phyloP scores from a whole-genome alignment of 2,329 filamentous ascomycete genomes.

The Fusarium dlaminii region DNA sequence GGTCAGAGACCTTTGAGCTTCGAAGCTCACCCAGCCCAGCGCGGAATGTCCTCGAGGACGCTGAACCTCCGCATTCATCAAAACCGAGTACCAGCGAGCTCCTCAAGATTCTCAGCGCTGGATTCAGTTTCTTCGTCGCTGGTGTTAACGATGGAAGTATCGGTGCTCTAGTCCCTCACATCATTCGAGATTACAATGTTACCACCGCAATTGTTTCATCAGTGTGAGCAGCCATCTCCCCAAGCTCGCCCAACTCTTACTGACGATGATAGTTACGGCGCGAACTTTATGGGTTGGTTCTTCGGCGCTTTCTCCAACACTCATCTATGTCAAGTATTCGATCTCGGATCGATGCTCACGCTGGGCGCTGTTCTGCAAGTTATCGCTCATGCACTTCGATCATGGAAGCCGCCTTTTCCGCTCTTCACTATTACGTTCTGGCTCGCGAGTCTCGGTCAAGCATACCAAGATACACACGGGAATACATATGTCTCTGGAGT shows the following conservation, averaged over 20 bases:
- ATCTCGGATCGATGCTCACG: constrained; percentile 64
- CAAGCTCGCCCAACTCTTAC: not conserved
- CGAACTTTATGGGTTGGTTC: constrained; percentile 69
- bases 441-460: constrained; percentile 67
- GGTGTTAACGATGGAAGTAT: constrained; percentile 73
- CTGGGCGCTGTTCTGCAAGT: constrained; percentile 66
- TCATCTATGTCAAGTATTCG: constrained; percentile 60
- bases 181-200: constrained; percentile 65
- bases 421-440: constrained; percentile 68
- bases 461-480: constrained; percentile 70
- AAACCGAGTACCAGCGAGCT: not conserved
- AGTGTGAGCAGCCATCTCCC: constrained; percentile 50
- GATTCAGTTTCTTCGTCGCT: constrained; percentile 72
- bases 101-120: constrained; percentile 63
- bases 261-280: constrained; percentile 55
- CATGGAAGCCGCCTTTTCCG: constrained; percentile 65
- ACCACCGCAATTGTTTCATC: constrained; percentile 61
- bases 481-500: constrained; percentile 68
- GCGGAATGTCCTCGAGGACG: not conserved
- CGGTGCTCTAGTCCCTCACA: constrained; percentile 70
- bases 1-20: constrained; percentile 1
- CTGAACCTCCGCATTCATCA: not conserved
- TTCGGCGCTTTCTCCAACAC: constrained; percentile 66
- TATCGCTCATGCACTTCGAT: constrained; percentile 61
- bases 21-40: accelerated